phyloP scores from a whole-genome alignment of 345 rosid species.

The Zanthoxylum bungeanum region DNA sequence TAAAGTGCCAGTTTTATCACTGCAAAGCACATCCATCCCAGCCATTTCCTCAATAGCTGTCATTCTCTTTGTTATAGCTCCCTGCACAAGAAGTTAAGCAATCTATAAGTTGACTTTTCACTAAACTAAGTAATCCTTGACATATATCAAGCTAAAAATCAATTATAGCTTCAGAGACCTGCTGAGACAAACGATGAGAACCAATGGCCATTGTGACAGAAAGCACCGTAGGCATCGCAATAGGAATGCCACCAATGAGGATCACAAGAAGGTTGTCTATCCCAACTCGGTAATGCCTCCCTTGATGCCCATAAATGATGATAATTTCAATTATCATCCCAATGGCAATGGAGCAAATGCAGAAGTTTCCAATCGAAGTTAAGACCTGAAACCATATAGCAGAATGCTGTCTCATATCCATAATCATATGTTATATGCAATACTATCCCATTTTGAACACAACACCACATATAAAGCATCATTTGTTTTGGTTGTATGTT shows the following conservation, averaged over 20 bases:
- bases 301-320: constrained; percentile 30
- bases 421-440: background rate
- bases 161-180: constrained; percentile 27
- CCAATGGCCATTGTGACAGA: constrained; percentile 52
- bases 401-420: background rate
- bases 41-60: constrained; percentile 51
- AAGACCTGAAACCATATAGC: constrained; percentile 50
- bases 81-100: constrained; percentile 20
- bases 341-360: constrained; percentile 39
- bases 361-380: constrained; percentile 43
- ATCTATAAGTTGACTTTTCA: no score
- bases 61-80: constrained; percentile 45
- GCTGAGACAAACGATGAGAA: constrained; percentile 38
- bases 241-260: constrained; percentile 68
- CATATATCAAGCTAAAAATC: no score
- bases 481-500: background rate
- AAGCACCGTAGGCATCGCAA: constrained; percentile 70
- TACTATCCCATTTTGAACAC: background rate
- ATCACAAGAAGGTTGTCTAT: constrained; percentile 55
- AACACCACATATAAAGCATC: background rate
- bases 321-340: constrained; percentile 38
- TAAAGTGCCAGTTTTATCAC: constrained; percentile 42
- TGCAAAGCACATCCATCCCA: constrained; percentile 46
- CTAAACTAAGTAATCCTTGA: no score
- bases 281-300: constrained; percentile 51